Base-by-base conservation (phyloP, 345 rosid species). In the Salix brachista region DNA sequence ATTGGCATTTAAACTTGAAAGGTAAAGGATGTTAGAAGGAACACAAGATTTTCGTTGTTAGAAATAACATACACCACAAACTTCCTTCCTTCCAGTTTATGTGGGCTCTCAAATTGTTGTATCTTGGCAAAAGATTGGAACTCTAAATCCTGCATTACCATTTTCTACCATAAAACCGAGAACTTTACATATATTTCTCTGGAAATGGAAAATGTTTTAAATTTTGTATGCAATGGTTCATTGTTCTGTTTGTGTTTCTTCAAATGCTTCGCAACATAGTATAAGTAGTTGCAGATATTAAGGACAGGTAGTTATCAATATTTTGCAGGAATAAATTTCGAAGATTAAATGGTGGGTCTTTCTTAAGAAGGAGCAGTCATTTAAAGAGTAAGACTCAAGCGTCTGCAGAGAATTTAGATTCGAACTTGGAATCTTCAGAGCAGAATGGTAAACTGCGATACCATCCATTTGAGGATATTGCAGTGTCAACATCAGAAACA, bases 391-490 rank as follows among this genome's bases (percentile, higher is more conserved):
- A 78, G 69, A 85, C 84, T 70, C 88, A 83, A 86, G 97, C 92
- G 16, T 85, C 88, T 30, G 87, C 90, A 0, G 94, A 88, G 88
- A 81, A 84, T 70, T 79, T 88, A 62, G 88, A 86, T 48, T 86
- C 94, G 1, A 87, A 89, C 21, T 86, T 89, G 19, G 93, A 89
- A 86, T 89, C 97, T 54, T 70, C 82, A 12, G 89, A 88, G 81
- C 83, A 77, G 81, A 89, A 84, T 68, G 89, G 84, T 25, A 81
- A 78, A 79, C 42, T 81, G 3, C 80, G 73, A 28, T 93, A 92
- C 79, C 98, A 96, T 84, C 98, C 98, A 1, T 91, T 85, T 72
- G 99, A 96, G 89, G 97, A 92, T 26, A 84, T 96, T 58, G 87
- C 85, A 14, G 89, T 84, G 67, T 80, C 88, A 25, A 76, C 75